Evolutionary conservation across 2,329 filamentous ascomycete genomes (phyloP), one percentile per base, ranked within the genome.

Genomic region (Fusarium algeriense): DNA sequence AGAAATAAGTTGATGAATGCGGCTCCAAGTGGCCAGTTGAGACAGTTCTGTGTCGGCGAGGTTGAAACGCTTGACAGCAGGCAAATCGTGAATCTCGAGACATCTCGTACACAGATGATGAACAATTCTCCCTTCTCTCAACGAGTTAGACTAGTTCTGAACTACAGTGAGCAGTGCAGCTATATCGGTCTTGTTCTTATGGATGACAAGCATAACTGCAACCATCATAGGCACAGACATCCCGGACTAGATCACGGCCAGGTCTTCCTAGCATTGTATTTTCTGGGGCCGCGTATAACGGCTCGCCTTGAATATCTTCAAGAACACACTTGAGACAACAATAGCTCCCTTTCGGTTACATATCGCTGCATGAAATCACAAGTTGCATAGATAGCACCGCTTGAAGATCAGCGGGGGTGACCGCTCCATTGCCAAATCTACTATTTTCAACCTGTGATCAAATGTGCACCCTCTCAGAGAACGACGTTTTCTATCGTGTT

Each of bases 361-460:
- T 49, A 34, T 53, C 11, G 53, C 73, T 76, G 74, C 74, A 75
- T 67, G 71, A 73, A 75, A 76, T 75, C 61, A 66, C 56, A 69
- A 68, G 70, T 48, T 75, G 73, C 73, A 75, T 76, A 67, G 52
- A 75, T 76, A 67, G 52, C 67, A 67, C 69, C 67, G 62, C 63
- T 62, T 56, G 64, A 58, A 72, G 72, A 75, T 75, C 68, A 50
- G 58, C 59, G 23, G 50, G 57, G 32, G 44, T 45, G 64, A 56
- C 64, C 45, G 50, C 59, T 60, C 46, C 54, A 73, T 73, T 38
- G 49, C 38, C 37, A 53, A 49, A 48, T 30, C 55, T 56, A 38
- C 60, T 40, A 44, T 48, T 48, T 37, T 48, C 45, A 32, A 37
- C 34, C 43, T 61, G 52, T 69, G 52, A 44, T 64, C 28, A 59